Evolutionary conservation across 1,139 yeast species (phyloP).

Genomic region (Wickerhamomyces sp.): DNA sequence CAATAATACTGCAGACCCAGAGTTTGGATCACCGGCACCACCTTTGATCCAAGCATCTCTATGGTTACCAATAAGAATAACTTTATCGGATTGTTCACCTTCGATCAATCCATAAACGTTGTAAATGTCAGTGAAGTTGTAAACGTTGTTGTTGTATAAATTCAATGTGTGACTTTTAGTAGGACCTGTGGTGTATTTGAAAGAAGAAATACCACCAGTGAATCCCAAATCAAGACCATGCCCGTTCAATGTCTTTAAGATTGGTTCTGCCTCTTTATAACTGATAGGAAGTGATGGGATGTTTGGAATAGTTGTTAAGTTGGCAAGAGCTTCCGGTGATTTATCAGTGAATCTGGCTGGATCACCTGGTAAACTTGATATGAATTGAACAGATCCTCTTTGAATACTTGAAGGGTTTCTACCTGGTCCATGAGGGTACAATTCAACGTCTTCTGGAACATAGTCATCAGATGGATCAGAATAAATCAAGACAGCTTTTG

Average conservation of each 20-base stretch:
- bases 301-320: conserved; percentile 46
- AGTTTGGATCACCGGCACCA: conserved; percentile 70
- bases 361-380: conserved; percentile 79
- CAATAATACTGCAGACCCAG: conserved; percentile 56
- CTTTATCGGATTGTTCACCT: conserved; percentile 48
- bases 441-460: conserved; percentile 44
- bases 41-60: conserved; percentile 73
- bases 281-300: conserved; percentile 53
- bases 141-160: conserved; percentile 52
- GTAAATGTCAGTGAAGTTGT: conserved; percentile 51
- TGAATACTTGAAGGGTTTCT: conserved; percentile 68
- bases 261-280: conserved; percentile 48
- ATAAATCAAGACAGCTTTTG: conserved; percentile 54
- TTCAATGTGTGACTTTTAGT: conserved; percentile 42
- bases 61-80: conserved; percentile 61
- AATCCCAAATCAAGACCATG: conserved; percentile 39
- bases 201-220: conserved; percentile 38
- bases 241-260: conserved; percentile 49
- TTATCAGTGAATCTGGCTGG: conserved; percentile 76
- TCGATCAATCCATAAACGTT: conserved; percentile 55
- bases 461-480: conserved; percentile 69
- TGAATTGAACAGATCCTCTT: conserved; percentile 78
- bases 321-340: conserved; percentile 59
- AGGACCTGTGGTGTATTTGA: conserved; percentile 60
- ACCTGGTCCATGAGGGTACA: conserved; percentile 68